Percentiles rank a stretch among this genome's conserved stretches.
Conservation (phyloP, 345 rosid genomes). For the Pelargonium nanum region DNA sequence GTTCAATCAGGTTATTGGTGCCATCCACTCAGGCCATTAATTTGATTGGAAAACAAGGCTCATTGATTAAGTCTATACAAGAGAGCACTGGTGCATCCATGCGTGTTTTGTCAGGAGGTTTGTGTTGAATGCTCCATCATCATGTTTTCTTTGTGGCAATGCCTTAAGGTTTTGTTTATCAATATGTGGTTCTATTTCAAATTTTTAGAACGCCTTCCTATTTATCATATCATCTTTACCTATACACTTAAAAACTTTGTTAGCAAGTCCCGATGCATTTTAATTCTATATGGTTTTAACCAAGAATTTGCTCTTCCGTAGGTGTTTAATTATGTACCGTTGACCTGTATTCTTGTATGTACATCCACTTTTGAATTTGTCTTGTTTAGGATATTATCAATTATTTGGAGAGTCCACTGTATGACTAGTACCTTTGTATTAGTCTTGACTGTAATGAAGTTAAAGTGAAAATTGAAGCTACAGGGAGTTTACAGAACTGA, state of each 20-base stretch:
- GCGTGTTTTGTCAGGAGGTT: constrained; percentile 69
- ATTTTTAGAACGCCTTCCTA: not conserved
- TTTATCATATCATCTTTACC: not conserved
- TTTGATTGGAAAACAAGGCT: constrained; percentile 90
- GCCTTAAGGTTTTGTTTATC: too few species aligned
- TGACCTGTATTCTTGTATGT: not conserved
- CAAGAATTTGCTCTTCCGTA: not conserved
- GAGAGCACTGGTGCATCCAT: constrained; percentile 70
- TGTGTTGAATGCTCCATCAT: not conserved
- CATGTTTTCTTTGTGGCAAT: not conserved
- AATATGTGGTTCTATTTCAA: not conserved
- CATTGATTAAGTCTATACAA: constrained; percentile 68
- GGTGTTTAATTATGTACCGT: not conserved
- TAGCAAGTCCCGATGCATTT: not conserved
- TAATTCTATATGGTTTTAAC: not conserved
- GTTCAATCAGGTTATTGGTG: constrained; percentile 58
- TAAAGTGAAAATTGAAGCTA: not conserved
- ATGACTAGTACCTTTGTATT: not conserved
- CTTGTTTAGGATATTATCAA: not conserved
- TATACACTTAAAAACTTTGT: not conserved
- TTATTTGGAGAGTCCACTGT: not conserved
- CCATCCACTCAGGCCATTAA: constrained; percentile 79
- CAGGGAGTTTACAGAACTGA: not conserved
- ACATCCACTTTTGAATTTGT: not conserved
- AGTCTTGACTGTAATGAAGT: not conserved